Conservation (phyloP, 2,329 filamentous ascomycete species). For the Cladosporium velox region DNA sequence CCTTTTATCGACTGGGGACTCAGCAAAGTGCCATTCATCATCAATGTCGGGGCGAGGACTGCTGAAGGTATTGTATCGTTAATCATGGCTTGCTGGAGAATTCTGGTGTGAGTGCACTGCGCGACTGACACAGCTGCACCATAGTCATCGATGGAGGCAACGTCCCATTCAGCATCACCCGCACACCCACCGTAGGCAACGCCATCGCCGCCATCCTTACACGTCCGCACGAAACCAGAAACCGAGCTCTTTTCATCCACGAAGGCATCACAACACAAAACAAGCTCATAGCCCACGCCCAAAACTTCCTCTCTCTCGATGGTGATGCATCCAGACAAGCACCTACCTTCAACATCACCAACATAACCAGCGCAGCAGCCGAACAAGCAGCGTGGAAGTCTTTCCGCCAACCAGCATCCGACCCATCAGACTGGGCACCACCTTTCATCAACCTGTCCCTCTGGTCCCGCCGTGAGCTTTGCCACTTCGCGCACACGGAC, state of each 20-base stretch:
- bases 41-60: neutral
- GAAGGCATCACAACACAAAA: neutral
- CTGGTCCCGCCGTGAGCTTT: neutral
- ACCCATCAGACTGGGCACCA: neutral
- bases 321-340: too few relatives aligned
- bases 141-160: constrained; percentile 3
- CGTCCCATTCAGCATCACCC: constrained; percentile 1
- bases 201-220: neutral
- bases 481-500: neutral
- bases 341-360: neutral
- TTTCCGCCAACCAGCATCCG: neutral
- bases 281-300: neutral
- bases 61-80: neutral
- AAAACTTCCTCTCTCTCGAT: neutral
- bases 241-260: neutral
- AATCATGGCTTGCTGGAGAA: too few relatives aligned
- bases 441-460: neutral
- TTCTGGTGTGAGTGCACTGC: too few relatives aligned
- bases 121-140: neutral
- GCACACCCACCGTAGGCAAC: neutral
- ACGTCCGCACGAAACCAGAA: neutral
- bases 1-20: constrained; percentile 7
- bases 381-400: neutral
- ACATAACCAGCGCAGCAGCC: neutral
- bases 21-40: constrained; percentile 1